Evolutionary conservation across 2,329 filamentous ascomycete genomes (phyloP).

Genomic region (Colletotrichum neosansevieriae): DNA sequence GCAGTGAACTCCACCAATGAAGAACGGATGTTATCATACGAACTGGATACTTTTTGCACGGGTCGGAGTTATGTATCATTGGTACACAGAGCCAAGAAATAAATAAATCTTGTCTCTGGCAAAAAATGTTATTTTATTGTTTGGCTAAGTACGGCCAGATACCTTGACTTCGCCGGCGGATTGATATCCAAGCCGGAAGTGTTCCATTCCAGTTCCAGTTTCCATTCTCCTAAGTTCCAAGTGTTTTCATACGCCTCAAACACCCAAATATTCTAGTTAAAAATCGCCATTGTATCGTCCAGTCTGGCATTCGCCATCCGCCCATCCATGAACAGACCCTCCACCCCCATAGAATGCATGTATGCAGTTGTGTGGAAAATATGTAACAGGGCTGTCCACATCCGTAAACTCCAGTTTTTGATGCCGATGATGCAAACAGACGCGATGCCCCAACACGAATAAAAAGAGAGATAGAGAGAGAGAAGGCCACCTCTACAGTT

Average conservation of each 20-base stretch:
- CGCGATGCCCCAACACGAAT: not conserved
- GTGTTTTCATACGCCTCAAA: conserved; percentile 28
- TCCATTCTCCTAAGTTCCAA: conserved; percentile 10
- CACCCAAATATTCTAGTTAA: conserved; percentile 11
- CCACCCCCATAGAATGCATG: conserved; percentile 7
- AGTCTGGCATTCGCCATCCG: conserved; percentile 10
- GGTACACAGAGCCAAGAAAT: conserved; percentile 21
- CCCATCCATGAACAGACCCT: not conserved
- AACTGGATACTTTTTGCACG: conserved; percentile 10
- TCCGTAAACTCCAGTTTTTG: conserved; percentile 5
- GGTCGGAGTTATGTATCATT: conserved; percentile 30
- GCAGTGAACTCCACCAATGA: not conserved
- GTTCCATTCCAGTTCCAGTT: conserved; percentile 1
- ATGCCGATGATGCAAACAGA: not conserved
- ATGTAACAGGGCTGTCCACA: conserved; percentile 10
- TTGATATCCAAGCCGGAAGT: not conserved
- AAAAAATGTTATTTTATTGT: conserved; percentile 4
- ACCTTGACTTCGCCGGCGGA: not conserved
- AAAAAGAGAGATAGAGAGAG: not conserved
- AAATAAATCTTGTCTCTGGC: not conserved
- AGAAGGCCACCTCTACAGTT: conserved; percentile 67
- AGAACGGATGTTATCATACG: not conserved
- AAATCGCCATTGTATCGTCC: not conserved
- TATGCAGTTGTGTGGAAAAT: conserved; percentile 11
- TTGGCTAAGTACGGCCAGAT: conserved; percentile 12